phyloP scores from a whole-genome alignment of 2,329 filamentous ascomycete species.

The Pochonia chlamydosporia region DNA sequence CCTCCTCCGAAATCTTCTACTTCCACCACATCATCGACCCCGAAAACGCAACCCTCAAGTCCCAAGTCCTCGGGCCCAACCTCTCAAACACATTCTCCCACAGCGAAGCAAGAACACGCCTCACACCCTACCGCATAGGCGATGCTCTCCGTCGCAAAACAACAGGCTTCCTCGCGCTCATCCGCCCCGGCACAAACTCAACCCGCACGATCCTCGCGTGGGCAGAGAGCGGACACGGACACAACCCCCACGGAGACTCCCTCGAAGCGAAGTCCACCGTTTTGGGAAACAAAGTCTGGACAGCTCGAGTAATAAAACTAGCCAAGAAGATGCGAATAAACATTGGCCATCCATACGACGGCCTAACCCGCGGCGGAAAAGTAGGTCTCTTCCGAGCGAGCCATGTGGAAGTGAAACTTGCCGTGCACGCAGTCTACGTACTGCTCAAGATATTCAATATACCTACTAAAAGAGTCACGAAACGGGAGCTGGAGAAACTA shows the following conservation, averaged over 20 bases:
- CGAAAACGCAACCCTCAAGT: slow-evolving; percentile 16
- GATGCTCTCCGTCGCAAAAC: slow-evolving; percentile 22
- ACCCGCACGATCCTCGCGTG: slow-evolving; percentile 22
- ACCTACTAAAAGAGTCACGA: slow-evolving; percentile 15
- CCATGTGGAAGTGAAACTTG: slow-evolving; percentile 36
- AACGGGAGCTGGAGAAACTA: slow-evolving; percentile 17
- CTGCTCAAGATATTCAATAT: slow-evolving; percentile 22
- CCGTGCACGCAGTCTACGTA: slow-evolving; percentile 23
- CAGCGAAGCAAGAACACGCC: slow-evolving; percentile 11
- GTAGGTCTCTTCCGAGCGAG: slow-evolving; percentile 24
- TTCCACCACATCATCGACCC: slow-evolving; percentile 26
- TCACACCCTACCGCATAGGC: slow-evolving; percentile 3
- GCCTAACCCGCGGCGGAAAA: not conserved
- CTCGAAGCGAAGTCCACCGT: slow-evolving; percentile 17
- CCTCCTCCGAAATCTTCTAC: slow-evolving; percentile 16
- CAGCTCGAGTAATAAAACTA: slow-evolving; percentile 21
- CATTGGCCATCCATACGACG: slow-evolving; percentile 24
- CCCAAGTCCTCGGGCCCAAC: slow-evolving; percentile 27
- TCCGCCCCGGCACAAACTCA: slow-evolving; percentile 2
- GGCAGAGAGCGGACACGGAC: slow-evolving; percentile 29
- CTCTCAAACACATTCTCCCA: slow-evolving; percentile 24
- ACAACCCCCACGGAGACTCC: slow-evolving; percentile 21
- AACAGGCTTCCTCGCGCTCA: slow-evolving; percentile 24
- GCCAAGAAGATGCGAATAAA: slow-evolving; percentile 22
- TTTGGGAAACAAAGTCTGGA: slow-evolving; percentile 27